phyloP scores from a whole-genome alignment of 2,329 filamentous ascomycete genomes.

The Trichoderma atroviride region DNA sequence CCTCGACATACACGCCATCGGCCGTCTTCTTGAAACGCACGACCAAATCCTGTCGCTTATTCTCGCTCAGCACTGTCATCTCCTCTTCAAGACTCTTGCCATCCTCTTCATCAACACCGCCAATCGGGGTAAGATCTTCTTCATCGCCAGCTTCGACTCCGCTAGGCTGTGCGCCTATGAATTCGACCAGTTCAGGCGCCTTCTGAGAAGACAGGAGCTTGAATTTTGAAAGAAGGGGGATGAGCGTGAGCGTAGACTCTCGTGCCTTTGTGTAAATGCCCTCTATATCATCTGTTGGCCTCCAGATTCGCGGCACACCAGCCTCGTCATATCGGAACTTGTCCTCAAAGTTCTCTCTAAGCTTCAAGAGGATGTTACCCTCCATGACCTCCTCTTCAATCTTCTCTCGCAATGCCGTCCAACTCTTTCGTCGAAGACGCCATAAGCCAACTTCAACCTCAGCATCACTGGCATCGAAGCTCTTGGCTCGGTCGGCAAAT shows the following conservation, averaged over 20 bases:
- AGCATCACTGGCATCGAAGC: slow-evolving; percentile 87
- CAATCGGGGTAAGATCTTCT: slow-evolving; percentile 85
- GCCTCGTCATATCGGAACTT: slow-evolving; percentile 97
- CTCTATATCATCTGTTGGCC: slow-evolving; percentile 95
- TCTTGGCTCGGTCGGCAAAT: slow-evolving; percentile 86
- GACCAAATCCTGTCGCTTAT: slow-evolving; percentile 86
- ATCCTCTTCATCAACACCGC: slow-evolving; percentile 91
- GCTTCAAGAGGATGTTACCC: slow-evolving; percentile 91
- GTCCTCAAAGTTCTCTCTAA: slow-evolving; percentile 98
- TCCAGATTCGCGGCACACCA: slow-evolving; percentile 94
- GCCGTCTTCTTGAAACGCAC: slow-evolving; percentile 98
- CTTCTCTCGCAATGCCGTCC: slow-evolving; percentile 85
- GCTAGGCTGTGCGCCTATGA: slow-evolving; percentile 77
- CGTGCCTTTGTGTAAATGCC: slow-evolving; percentile 89
- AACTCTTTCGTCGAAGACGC: slow-evolving; percentile 90
- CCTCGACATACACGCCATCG: slow-evolving; percentile 96
- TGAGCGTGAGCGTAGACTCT: slow-evolving; percentile 87
- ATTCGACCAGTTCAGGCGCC: slow-evolving; percentile 79
- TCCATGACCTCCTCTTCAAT: slow-evolving; percentile 98
- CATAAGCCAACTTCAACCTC: slow-evolving; percentile 93
- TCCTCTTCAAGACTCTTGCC: slow-evolving; percentile 95
- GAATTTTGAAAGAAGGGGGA: slow-evolving; percentile 87
- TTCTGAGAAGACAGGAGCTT: slow-evolving; percentile 72
- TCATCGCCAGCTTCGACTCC: slow-evolving; percentile 81
- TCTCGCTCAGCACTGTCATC: slow-evolving; percentile 89